phyloP scores from a whole-genome alignment of 805 yeast genomes.

The Hanseniaspora taiwanica region DNA sequence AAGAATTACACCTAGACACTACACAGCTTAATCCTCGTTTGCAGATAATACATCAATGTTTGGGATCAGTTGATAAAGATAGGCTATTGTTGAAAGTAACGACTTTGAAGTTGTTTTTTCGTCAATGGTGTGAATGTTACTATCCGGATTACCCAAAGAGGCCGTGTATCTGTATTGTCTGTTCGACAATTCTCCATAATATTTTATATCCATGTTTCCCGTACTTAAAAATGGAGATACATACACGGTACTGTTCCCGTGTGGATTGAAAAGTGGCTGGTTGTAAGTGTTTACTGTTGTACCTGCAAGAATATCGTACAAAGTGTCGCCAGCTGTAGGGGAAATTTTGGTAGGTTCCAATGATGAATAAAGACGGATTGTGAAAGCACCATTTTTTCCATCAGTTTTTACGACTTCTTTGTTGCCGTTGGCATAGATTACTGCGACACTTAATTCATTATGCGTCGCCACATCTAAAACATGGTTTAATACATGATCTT shows the following conservation, averaged over 20 bases:
- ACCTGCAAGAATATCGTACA: constrained; percentile 47
- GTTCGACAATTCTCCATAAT: constrained; percentile 5
- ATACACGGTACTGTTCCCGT: not conserved
- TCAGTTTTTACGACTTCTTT: constrained; percentile 1
- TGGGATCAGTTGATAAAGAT: constrained; percentile 6
- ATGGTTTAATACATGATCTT: constrained; percentile 22
- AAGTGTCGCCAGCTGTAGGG: constrained; percentile 27
- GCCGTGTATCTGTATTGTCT: constrained; percentile 7
- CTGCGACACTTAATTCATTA: constrained; percentile 6
- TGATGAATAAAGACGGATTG: constrained; percentile 17
- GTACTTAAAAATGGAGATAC: constrained; percentile 1
- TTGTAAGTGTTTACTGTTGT: constrained; percentile 39
- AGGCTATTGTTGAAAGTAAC: constrained; percentile 8
- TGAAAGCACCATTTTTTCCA: constrained; percentile 7
- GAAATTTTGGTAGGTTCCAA: constrained; percentile 41
- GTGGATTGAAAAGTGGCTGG: constrained; percentile 26
- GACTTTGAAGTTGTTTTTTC: constrained; percentile 8
- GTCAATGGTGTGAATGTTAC: constrained; percentile 9
- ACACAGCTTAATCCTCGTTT: not conserved
- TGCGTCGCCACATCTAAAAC: constrained; percentile 6
- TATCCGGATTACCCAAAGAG: not conserved
- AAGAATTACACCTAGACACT: too few species aligned
- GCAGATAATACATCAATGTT: not conserved
- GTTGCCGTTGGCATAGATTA: constrained; percentile 4
- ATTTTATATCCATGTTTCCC: constrained; percentile 7